Conservation (phyloP, 2,329 filamentous ascomycete species). For the Exophiala calicioides region DNA sequence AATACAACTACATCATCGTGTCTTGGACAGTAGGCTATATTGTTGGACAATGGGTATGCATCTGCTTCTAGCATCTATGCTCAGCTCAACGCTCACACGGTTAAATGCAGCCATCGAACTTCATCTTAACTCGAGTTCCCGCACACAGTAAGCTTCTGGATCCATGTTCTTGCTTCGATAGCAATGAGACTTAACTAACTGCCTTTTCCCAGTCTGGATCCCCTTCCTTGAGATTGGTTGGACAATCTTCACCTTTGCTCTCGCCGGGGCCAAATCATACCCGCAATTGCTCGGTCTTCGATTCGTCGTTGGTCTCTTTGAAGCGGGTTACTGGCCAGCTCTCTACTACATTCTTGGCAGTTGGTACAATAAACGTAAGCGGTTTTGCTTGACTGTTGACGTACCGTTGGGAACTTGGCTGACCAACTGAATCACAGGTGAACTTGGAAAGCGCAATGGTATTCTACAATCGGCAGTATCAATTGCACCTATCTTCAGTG, state of each 20-base stretch:
- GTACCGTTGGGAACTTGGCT: not conserved
- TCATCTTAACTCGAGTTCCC: conserved; percentile 24
- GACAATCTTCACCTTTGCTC: conserved; percentile 23
- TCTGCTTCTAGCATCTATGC: conserved; percentile 29
- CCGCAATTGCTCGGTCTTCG: conserved; percentile 16
- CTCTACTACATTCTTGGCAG: conserved; percentile 21
- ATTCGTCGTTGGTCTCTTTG: conserved; percentile 22
- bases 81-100: not conserved
- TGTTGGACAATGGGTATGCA: conserved; percentile 54
- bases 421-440: conserved; percentile 29
- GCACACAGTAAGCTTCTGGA: conserved; percentile 19
- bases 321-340: conserved; percentile 31
- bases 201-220: conserved; percentile 47
- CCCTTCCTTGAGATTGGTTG: conserved; percentile 24
- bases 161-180: conserved; percentile 50
- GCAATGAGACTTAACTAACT: conserved; percentile 30
- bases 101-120: conserved; percentile 21
- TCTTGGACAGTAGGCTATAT: conserved; percentile 23
- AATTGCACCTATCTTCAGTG: conserved; percentile 35
- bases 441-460: conserved; percentile 27
- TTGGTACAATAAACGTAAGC: conserved; percentile 25
- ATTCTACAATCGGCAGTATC: conserved; percentile 22
- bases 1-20: conserved; percentile 48
- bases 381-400: not conserved
- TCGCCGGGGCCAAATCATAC: conserved; percentile 19